Percentiles rank a stretch among this genome's conserved stretches.
Conservation (phyloP, 2,329 filamentous ascomycete genomes). For the Endoconidiophora laricicola region DNA sequence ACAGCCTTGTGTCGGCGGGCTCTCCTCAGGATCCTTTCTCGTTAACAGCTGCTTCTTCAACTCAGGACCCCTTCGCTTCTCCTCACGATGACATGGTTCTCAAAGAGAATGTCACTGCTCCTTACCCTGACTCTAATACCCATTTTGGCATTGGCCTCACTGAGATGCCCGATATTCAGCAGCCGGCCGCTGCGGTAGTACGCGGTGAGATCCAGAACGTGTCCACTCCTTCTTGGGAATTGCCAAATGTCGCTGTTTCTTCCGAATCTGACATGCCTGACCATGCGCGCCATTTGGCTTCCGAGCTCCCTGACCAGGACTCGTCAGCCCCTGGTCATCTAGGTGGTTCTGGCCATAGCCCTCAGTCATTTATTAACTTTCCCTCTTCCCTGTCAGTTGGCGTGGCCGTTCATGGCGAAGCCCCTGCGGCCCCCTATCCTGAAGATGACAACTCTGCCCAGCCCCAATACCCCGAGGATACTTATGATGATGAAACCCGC, state of each 20-base stretch:
- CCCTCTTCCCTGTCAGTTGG: background rate
- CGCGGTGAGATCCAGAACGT: slow-evolving; percentile 17
- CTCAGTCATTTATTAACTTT: slow-evolving; percentile 8
- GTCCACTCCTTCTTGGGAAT: slow-evolving; percentile 9
- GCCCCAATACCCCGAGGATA: slow-evolving; percentile 6
- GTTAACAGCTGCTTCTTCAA: background rate
- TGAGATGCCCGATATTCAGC: slow-evolving; percentile 21
- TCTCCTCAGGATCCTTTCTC: too few relatives aligned
- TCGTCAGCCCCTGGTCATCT: background rate
- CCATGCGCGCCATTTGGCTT: slow-evolving; percentile 3
- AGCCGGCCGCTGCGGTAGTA: slow-evolving; percentile 21
- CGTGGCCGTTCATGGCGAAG: slow-evolving; percentile 12
- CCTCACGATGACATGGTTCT: slow-evolving; percentile 6
- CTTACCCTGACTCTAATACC: slow-evolving; percentile 21
- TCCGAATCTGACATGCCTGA: slow-evolving; percentile 12
- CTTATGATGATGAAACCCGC: slow-evolving; percentile 19
- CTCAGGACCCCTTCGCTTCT: slow-evolving; percentile 12
- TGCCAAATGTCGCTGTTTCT: slow-evolving; percentile 6
- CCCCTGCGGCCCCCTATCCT: slow-evolving; percentile 15
- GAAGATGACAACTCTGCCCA: slow-evolving; percentile 14
- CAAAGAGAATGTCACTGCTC: slow-evolving; percentile 6
- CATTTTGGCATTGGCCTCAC: slow-evolving; percentile 15
- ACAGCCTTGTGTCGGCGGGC: background rate
- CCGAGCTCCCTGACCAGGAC: slow-evolving; percentile 4
- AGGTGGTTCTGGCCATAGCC: background rate